These are phyloP conservation scores for Aspergillus ochraceoroseus DNA, from an alignment of 2,329 filamentous ascomycete genomes.

Conservation along the genomic window DNA sequence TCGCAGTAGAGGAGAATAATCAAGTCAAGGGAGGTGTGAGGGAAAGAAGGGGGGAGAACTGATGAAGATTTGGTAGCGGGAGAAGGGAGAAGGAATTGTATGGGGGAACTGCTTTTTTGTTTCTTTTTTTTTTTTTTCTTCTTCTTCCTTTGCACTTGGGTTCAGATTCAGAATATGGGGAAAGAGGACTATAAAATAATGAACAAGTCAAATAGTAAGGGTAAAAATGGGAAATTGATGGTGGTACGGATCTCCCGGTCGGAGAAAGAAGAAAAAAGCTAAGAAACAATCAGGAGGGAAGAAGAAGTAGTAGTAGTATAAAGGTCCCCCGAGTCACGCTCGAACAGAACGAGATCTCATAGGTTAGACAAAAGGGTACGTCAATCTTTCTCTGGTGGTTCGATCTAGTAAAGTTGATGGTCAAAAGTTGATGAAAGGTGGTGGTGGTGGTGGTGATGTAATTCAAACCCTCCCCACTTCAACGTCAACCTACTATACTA, in stretches of 20 bases:
- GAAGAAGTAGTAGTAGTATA: constrained; percentile 3
- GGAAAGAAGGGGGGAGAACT: constrained; percentile 7
- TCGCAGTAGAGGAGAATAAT: background rate
- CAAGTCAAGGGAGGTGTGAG: background rate
- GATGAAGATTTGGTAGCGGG: constrained; percentile 14
- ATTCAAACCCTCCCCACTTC: too few species aligned
- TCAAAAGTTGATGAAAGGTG: background rate
- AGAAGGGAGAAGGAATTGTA: constrained; percentile 1
- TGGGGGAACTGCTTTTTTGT: too few species aligned
- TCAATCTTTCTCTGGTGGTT: background rate
- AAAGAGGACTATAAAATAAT: background rate
- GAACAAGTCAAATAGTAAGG: background rate
- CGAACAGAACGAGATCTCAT: constrained; percentile 1
- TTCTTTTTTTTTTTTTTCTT: constrained; percentile 9
- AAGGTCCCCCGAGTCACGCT: constrained; percentile 1
- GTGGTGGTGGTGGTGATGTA: too few species aligned
- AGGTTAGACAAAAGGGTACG: constrained; percentile 3
- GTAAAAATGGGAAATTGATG: constrained; percentile 1
- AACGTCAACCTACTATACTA: too few species aligned
- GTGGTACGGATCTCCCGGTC: constrained; percentile 7
- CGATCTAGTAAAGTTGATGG: constrained; percentile 13
- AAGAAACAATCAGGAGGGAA: background rate
- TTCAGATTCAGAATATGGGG: background rate
- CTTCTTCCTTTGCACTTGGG: background rate
- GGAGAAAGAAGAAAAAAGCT: constrained; percentile 1